phyloP scores from a whole-genome alignment of 2,329 filamentous ascomycete species.

The Exophiala phaeomuriformis region DNA sequence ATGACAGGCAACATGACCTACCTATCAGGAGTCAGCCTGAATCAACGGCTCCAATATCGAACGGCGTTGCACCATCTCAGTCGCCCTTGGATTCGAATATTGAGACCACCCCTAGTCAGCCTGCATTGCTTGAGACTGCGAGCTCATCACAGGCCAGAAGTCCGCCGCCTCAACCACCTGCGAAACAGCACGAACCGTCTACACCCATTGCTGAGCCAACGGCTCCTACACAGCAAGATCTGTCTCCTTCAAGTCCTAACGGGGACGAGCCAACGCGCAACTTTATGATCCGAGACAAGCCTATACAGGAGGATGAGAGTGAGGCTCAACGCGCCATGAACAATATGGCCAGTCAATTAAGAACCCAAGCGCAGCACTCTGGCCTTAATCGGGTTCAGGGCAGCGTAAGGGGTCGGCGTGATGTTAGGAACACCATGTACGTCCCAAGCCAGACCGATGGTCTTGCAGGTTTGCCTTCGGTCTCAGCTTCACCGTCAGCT shows the following conservation, averaged over 20 bases:
- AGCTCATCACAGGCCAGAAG: conserved; percentile 5
- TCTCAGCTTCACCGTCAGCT: conserved; percentile 23
- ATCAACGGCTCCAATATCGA: conserved; percentile 9
- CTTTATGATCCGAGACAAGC: conserved; percentile 43
- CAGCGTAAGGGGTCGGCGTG: conserved; percentile 78
- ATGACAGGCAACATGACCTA: conserved; percentile 14
- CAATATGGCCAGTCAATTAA: conserved; percentile 44
- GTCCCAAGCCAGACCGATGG: conserved; percentile 46
- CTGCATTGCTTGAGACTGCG: conserved; percentile 9
- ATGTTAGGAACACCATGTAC: conserved; percentile 87
- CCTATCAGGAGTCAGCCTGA: conserved; percentile 6
- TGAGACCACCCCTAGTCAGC: conserved; percentile 9
- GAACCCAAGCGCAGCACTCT: conserved; percentile 42
- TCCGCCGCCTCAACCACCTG: conserved; percentile 9
- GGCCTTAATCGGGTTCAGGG: conserved; percentile 60
- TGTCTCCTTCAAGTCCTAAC: conserved; percentile 23
- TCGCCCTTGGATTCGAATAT: conserved; percentile 9
- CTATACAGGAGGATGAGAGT: conserved; percentile 44
- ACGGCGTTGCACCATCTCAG: conserved; percentile 11
- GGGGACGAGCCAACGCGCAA: conserved; percentile 40
- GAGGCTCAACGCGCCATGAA: conserved; percentile 44
- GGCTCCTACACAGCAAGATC: conserved; percentile 35
- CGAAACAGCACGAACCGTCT: conserved; percentile 2
- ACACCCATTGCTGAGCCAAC: conserved; percentile 11
- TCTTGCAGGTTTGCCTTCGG: conserved; percentile 23